Conservation (phyloP, 495 filamentous ascomycete genomes). For the Cercophora samala region DNA sequence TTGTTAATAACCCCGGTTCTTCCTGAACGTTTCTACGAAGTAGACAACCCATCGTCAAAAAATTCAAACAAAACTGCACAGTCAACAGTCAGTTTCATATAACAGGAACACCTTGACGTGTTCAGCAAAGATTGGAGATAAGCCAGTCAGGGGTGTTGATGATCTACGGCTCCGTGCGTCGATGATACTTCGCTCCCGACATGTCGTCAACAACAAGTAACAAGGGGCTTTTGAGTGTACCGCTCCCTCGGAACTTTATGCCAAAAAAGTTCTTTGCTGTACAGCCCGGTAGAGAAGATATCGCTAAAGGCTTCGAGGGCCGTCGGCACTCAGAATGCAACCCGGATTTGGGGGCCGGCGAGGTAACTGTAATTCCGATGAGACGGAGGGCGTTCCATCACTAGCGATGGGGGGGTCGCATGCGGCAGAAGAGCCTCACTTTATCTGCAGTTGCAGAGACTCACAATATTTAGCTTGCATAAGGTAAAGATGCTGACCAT, state of each 20-base stretch:
- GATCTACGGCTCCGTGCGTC: constrained; percentile 29
- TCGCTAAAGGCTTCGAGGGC: background rate
- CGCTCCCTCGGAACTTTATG: background rate
- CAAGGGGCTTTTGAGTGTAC: background rate
- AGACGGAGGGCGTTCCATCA: background rate
- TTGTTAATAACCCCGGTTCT: no score
- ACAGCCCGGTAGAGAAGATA: background rate
- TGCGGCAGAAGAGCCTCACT: constrained; percentile 1
- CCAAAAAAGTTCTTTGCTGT: background rate
- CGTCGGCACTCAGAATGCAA: background rate
- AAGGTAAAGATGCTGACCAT: background rate
- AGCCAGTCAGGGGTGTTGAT: constrained; percentile 6
- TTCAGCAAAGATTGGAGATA: constrained; percentile 8
- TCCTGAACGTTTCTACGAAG: no score
- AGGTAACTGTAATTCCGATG: constrained; percentile 6
- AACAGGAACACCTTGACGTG: background rate
- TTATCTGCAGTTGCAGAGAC: background rate
- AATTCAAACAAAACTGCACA: no score
- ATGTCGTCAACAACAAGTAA: background rate
- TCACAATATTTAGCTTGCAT: background rate
- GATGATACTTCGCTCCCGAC: constrained; percentile 24
- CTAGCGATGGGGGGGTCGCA: background rate
- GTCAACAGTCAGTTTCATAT: no score
- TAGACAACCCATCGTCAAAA: no score
- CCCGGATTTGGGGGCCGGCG: background rate